These are phyloP conservation scores for Tricholoma furcatifolium DNA, from an alignment of 768 basidiomycete species.

Conservation along the genomic window DNA sequence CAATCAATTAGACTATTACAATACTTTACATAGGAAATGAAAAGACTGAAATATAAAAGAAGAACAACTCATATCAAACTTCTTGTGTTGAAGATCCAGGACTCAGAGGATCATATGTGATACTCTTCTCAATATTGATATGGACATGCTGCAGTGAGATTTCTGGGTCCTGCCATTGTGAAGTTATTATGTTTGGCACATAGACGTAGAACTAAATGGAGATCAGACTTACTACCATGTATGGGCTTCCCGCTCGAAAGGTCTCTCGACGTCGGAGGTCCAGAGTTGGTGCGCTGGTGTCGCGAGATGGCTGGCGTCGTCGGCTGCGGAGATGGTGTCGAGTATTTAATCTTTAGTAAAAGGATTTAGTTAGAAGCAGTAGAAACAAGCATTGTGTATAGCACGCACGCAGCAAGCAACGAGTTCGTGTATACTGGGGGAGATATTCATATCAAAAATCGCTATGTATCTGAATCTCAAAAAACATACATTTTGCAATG, in stretches of 20 bases:
- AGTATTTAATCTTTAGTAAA: constrained; percentile 18
- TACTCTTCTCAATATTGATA: constrained; percentile 21
- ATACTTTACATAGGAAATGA: too few species aligned
- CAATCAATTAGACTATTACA: too few species aligned
- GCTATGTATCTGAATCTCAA: not conserved
- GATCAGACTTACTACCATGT: not conserved
- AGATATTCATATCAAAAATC: not conserved
- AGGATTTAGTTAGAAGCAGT: not conserved
- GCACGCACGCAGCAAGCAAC: constrained; percentile 28
- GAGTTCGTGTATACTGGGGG: not conserved
- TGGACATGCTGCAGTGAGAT: constrained; percentile 15
- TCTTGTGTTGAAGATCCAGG: too few species aligned
- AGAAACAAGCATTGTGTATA: not conserved
- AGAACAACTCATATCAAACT: too few species aligned
- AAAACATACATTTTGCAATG: constrained; percentile 33
- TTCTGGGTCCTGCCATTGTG: not conserved
- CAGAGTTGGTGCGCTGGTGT: not conserved
- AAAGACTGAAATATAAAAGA: too few species aligned
- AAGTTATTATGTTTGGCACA: not conserved
- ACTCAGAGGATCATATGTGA: constrained; percentile 11
- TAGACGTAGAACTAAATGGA: not conserved
- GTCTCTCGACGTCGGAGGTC: not conserved
- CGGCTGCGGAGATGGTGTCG: constrained; percentile 20
- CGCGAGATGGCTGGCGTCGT: not conserved
- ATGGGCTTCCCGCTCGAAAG: not conserved